These are phyloP conservation scores for Hypholoma fasciculare DNA, from an alignment of 768 basidiomycete genomes.

Conservation along the genomic window DNA sequence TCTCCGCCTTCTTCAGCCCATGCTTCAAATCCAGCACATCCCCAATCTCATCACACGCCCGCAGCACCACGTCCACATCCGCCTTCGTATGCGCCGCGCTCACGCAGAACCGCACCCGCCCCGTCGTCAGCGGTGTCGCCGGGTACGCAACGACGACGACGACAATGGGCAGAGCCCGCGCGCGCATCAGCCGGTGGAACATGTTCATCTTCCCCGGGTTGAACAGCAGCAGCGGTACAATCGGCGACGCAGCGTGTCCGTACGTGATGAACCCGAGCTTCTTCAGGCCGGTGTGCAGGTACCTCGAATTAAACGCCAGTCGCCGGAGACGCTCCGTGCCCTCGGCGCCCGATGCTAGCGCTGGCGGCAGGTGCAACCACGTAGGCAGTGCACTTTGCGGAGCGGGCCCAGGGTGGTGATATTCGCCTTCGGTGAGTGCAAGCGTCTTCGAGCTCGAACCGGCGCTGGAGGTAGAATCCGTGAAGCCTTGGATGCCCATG, in stretches of 20 bases:
- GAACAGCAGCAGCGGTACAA: constrained; percentile 91
- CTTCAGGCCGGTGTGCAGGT: constrained; percentile 80
- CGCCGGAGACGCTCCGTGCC: constrained; percentile 81
- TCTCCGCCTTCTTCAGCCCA: constrained; percentile 48
- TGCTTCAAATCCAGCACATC: constrained; percentile 90
- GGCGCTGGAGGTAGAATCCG: constrained; percentile 23
- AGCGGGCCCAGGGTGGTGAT: constrained; percentile 67
- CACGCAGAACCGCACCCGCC: constrained; percentile 91
- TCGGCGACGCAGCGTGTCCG: constrained; percentile 87
- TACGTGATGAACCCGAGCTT: constrained; percentile 98
- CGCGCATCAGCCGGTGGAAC: constrained; percentile 88
- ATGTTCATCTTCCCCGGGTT: constrained; percentile 92
- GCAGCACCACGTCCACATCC: constrained; percentile 84
- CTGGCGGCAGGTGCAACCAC: constrained; percentile 77
- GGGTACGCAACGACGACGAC: constrained; percentile 91
- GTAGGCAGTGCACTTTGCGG: constrained; percentile 62
- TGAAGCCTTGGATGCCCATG: constrained; percentile 66
- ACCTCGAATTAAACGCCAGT: constrained; percentile 93
- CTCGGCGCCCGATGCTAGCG: constrained; percentile 80
- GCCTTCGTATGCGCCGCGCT: constrained; percentile 96
- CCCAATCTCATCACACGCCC: constrained; percentile 91
- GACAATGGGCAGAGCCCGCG: constrained; percentile 77
- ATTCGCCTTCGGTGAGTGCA: constrained; percentile 28
- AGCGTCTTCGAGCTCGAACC: constrained; percentile 19
- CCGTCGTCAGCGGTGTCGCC: constrained; percentile 86